Base-by-base conservation (phyloP, 345 rosid species). In the thale cress (Arabidopsis thaliana) region DNA sequence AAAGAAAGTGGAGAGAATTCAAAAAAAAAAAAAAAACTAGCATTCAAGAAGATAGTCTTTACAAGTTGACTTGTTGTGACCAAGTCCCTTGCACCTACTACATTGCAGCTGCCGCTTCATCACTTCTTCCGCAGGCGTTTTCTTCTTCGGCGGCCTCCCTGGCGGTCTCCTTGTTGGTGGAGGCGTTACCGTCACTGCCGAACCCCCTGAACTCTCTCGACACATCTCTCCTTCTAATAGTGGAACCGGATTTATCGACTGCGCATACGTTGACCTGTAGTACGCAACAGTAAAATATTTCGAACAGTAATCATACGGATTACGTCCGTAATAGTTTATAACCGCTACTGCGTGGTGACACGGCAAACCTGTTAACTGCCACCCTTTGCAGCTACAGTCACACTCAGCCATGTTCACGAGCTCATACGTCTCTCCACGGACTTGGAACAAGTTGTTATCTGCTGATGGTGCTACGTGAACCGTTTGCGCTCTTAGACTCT, bases 1-100 rank as follows among this genome's bases (percentile, higher is more conserved):
- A 65, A 11, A 16, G 20, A 74, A 28, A 65, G 34, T n/a, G 30
- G 3, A 37, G 53, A 10, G 22, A 4, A 58, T 33, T 12, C 7
- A 7, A 14, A 51, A 56, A 32, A 45, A 61, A 48, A 16, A 28
- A 46, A 51, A 32, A 50, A 65, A 52, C 83, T 81, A 73, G 50
- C 76, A 78, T 77, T 62, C 82, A 81, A 85, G 81, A 77, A 84
- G 65, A 75, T 7, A 51, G 51, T 84, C 96, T 85, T 91, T 94
- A 90, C 98, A 94, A 65, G 98, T 94, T 24, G 97, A 91, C 85
- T 94, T 94, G 84, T 91, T 91, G 80, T 94, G 98, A 58, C 97
- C 98, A 25, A 88, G 87, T 68, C 97, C 97, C 83, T 91, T 94
- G 93, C 98, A 94, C 82, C 82, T 87, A 69, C 98, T 94, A 87